Evolutionary conservation across 768 basidiomycete genomes (phyloP).

Genomic region (Galerina sulciceps): DNA sequence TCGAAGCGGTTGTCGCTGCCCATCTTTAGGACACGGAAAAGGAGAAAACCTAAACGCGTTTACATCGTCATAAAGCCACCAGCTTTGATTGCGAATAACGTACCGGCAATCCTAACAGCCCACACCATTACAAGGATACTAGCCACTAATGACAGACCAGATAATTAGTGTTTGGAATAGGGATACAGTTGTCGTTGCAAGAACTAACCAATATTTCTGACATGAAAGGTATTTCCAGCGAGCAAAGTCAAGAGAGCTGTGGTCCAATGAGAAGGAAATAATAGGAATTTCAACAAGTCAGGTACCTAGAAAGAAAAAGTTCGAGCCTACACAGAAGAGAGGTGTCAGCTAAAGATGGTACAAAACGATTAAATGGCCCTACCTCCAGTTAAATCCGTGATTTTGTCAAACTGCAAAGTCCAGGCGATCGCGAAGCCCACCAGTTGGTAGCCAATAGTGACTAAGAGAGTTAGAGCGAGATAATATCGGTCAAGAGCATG

Average conservation of each 20-base stretch:
- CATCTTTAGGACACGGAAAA: constrained; percentile 71
- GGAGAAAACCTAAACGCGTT: constrained; percentile 52
- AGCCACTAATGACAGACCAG: constrained; percentile 34
- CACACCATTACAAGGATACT: constrained; percentile 69
- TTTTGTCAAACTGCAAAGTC: constrained; percentile 74
- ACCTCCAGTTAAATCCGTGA: constrained; percentile 72
- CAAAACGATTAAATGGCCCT: constrained; percentile 15
- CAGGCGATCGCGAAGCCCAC: constrained; percentile 69
- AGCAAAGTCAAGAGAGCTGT: constrained; percentile 66
- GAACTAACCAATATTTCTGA: constrained; percentile 52
- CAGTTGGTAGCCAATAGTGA: constrained; percentile 63
- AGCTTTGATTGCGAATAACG: not conserved
- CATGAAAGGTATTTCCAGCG: constrained; percentile 62
- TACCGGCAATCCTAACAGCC: constrained; percentile 62
- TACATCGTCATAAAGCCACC: too few relatives aligned
- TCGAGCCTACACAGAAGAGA: constrained; percentile 46
- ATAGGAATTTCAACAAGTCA: not conserved
- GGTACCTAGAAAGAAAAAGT: constrained; percentile 66
- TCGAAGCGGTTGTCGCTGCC: constrained; percentile 73
- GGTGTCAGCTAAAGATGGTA: not conserved
- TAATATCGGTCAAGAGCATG: constrained; percentile 56
- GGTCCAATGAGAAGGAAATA: not conserved
- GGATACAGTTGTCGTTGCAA: not conserved
- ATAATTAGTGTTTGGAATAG: not conserved
- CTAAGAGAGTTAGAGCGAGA: constrained; percentile 50